Base-by-base conservation (phyloP, 2,329 filamentous ascomycete species). In the Colletotrichum lini region DNA sequence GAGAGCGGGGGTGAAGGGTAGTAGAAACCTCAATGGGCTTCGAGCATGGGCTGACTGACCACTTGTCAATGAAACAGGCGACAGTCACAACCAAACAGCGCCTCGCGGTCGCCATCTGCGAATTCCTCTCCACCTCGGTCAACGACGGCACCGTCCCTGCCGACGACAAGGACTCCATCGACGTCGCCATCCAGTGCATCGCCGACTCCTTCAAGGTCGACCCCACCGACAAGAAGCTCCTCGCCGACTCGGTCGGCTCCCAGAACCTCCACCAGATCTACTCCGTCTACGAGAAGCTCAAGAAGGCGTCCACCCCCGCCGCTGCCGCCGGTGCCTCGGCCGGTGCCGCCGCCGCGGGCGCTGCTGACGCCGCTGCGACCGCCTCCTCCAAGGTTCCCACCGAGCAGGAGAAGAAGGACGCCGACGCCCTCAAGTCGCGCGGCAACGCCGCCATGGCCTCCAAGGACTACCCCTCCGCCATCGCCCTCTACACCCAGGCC, bases 161-260 rank as follows among this genome's bases (percentile, higher is more conserved):
- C 77, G 96, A 98, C 77, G 96, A 99, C 82, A 90, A 92, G 76
- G 96, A 99, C 80, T 96, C 93, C 74, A 93, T 99, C 81, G 96
- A 99, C 80, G 92, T 99, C 63, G 96, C 96, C 75, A 89, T 93
- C 80, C 95, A 95, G 84, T 98, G 96, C 85, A 98, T 99, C 82
- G 90, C 92, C 76, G 96, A 98, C 81, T 93, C 93, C 76, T 99
- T 98, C 90, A 94, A 97, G 83, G 93, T 99, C 78, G 95, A 98
- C 83, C 90, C 94, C n/a, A 84, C 88, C 73, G 92, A 97, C 83
- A 87, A 90, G 78, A 85, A 88, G 66, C 92, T 94, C 77, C 86
- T 96, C 77, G 85, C 90, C 75, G 90, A 93, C 76, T 94, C 95
- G 76, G 87, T 97, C 75, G 95, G 95, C 78, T 89, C 91, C 74